Evolutionary conservation across 257 asterid genomes (phyloP).

Genomic region (Nicotiana paniculata): DNA sequence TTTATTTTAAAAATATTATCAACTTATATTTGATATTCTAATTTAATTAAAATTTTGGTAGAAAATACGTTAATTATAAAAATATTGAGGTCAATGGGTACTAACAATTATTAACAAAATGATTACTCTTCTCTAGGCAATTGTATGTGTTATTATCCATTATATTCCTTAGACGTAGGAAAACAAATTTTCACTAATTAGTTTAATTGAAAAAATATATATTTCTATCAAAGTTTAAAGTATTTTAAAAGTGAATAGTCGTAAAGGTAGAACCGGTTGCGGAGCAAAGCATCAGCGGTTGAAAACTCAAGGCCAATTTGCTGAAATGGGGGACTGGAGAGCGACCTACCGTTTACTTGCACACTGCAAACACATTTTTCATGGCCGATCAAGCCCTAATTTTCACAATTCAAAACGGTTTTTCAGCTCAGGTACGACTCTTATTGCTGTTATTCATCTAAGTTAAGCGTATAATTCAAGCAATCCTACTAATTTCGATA

Average conservation of each 20-base stretch:
- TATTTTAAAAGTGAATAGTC: too few relatives aligned
- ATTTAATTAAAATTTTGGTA: background rate
- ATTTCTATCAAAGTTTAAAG: too few relatives aligned
- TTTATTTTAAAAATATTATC: too few relatives aligned
- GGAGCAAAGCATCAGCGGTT: background rate
- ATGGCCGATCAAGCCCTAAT: constrained; percentile 20
- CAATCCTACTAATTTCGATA: background rate
- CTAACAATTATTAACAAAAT: background rate
- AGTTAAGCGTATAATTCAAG: background rate
- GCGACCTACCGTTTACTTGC: constrained; percentile 39
- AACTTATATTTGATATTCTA: too few relatives aligned
- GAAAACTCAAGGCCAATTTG: background rate
- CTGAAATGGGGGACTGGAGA: constrained; percentile 45
- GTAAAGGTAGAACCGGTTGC: background rate
- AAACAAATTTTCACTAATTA: too few relatives aligned
- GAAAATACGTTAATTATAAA: too few relatives aligned
- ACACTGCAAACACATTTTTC: constrained; percentile 19
- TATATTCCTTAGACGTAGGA: too few relatives aligned
- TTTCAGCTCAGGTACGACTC: constrained; percentile 33
- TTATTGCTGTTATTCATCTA: background rate
- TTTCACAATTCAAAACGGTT: constrained; percentile 21
- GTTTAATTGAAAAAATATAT: too few relatives aligned
- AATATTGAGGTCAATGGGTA: background rate
- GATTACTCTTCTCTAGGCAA: background rate
- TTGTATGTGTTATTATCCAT: too few relatives aligned